Evolutionary conservation across 768 basidiomycete species (phyloP), one percentile per base, ranked within the genome.

Genomic region (Daedaleopsis sinensis): DNA sequence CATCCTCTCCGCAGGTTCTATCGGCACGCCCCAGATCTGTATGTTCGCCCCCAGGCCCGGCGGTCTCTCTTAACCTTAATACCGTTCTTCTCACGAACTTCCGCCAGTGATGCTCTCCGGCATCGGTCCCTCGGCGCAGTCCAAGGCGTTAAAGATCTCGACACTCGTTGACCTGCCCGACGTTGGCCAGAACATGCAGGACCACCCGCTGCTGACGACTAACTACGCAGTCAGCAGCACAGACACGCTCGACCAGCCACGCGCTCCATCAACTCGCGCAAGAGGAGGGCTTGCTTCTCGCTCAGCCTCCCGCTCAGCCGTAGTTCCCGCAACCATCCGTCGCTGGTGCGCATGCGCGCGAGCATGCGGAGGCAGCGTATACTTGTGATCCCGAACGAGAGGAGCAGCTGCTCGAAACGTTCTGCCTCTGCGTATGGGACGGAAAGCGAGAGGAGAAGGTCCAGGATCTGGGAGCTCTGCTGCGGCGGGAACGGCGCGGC

Each of bases 101-200:
- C 19, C 9, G 12, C 11, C 19, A 52, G 52, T 53, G 37, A 53
- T 53, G 52, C 36, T 53, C 13, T 53, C 52, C 13, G 52, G 52
- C 21, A 53, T 74, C 43, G 73, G 73, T 3, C 57, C 52, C 5
- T 42, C 51, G 5, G 16, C 59, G 15, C 66, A 74, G 38, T 27
- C 54, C n/a, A n/a, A n/a, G 13, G 24, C 54, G 7, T 35, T 69
- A 27, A 63, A 59, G 11, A 67, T 74, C 35, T 13, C 43, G 13
- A 13, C 63, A 11, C 27, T 71, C 24, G 59, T 65, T 5, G 51
- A 72, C 47, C 62, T 70, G 19, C 69, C 72, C 10, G 65, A 54
- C 5, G 73, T 74, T 5, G 73, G 73, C 7, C 58, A 65, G 47
- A 65, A 74, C 53, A 39, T 74, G 23, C 36, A 39, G 21, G 52